Base-by-base conservation (phyloP, 2,329 filamentous ascomycete genomes). In the Samsoniella hepiali region DNA sequence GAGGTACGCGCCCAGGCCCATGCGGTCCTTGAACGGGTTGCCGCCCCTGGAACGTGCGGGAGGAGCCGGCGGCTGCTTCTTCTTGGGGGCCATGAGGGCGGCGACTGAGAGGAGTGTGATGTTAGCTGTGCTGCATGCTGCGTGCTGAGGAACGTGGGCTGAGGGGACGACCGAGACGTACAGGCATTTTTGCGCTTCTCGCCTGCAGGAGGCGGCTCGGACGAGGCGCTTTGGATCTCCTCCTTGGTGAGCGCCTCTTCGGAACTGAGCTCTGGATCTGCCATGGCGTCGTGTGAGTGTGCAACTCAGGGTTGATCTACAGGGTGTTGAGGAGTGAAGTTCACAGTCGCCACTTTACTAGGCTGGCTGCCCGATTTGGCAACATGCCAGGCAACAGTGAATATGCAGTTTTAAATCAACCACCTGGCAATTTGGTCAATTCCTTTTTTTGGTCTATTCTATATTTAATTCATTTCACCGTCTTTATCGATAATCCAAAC, bases 1-100 rank as follows among this genome's bases (percentile, higher is more conserved):
- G 56, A 91, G 86, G 73, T 95, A 95, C 32, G 80, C 78, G 42
- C 85, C 87, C 0, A 95, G 81, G 0, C 82, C 88, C 70, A 89
- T 82, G 58, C 88, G 82, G 62, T 79, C 76, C 17, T 77, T 78
- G 71, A 82, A 82, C 34, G 72, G 72, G 63, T 71, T 72, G 29
- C 69, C 64, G 36, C 68, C 65, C 63, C 10, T 5, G 17, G 66
- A 66, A 5, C 64, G 62, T 36, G 59, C 67, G 13, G 66, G 66
- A 15, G 65, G 56, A 65, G 67, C 45, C 56, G 22, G 66, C 47
- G 31, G 66, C 65, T 65, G 67, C 75, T 27, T 56, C 73, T 74
- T 75, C 64, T 75, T 77, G 29, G 72, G 68, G 1, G 71, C 67
- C 77, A 78, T 79, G 68, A 79, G 74, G 64, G 72, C 68, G 13